Base-by-base conservation (phyloP, 306 rosid species). In the Calophaca sinica region DNA sequence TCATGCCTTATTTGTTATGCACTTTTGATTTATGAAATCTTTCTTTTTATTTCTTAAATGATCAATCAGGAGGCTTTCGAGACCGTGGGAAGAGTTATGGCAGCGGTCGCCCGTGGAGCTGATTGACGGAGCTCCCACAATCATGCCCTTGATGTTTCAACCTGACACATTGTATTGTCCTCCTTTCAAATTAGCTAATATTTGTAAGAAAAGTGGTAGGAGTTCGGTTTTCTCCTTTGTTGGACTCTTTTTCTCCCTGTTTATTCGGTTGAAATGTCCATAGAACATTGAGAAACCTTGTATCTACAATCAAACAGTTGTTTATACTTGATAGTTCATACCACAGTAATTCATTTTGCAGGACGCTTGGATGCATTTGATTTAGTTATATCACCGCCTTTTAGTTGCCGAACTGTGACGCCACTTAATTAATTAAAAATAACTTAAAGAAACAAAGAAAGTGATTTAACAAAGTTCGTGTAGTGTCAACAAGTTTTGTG, bases 31-130 rank as follows among this genome's bases (percentile, higher is more conserved):
- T 15, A 66, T 57, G 26, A 48, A 61, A 15, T 59, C 50, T n/a
- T 81, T 38, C 31, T 51, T 51, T 28, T 57, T 2, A 26, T 38
- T 62, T 41, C 53, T 28, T 15, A 45, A 11, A 41, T 68, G 51
- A 73, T 64, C 63, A 55, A 65, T 50, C 88, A 91, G 91, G 89
- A 86, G 91, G 89, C 38, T 85, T 75, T 75, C 88, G 97, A 70
- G 97, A 91, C 52, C 91, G 89, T 4, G 86, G 90, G 11, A 83
- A 86, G 87, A 87, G 93, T 54, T 80, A 74, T 36, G 87, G 96
- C 38, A 83, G 96, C 6, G 77, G 90, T 69, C 88, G 91, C 33
- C 6, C 89, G 0, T 88, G 96, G 93, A 89, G 82, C 82, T 92
- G 76, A 87, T 70, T 28, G 76, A 57, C 48, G 78, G n/a, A 50